Base-by-base conservation (phyloP, 163 green algal genomes). In the Chlamydomonas reinhardtii region DNA sequence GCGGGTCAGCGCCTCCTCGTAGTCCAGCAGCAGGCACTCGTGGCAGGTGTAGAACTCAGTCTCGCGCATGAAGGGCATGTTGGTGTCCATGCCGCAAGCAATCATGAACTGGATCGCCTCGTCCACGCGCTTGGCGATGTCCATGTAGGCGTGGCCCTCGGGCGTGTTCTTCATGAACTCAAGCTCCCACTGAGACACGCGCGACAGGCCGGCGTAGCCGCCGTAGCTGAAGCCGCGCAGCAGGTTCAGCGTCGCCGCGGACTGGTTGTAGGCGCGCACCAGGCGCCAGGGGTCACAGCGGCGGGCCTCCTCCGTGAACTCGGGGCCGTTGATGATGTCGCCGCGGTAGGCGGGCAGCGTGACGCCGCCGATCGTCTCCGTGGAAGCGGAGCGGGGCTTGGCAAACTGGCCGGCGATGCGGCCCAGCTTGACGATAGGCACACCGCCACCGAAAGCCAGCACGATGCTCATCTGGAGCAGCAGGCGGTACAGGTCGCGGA, bases 41-140 rank as follows among this genome's bases (percentile, higher is more conserved):
- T 99, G 98, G 66, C 92, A 95, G 76, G 98, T 99, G 94, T 96
- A 99, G 93, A 99, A 99, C 91, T 99, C 97, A 4, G 98, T 99
- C 88, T 98, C 95, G 54, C 89, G 91, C 96, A 99, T 98, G 73
- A 97, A 90, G 25, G 94, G 85, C 69, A 91, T 93, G 78, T 95
- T 85, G 56, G 82, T 87, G 83, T 96, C 90, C 73, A 99, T 87
- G 84, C 98, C 98, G 88, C 95, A 98, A 0, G 98, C 98, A 39
- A 88, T 90, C 97, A 99, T 99, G 94, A 99, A 99, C 82, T 94
- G 73, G 73, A 99, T 95, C 39, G 96, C 94, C 94, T 99, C 96
- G 61, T 99, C 96, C 48, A 99, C 95, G n/a, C 94, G 92, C 62
- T 91, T 86, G 37, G 97, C 98, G n/a, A 99, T 91, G 90, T 99